Conservation (phyloP, 495 filamentous ascomycete species). For the Penicillium canariense region DNA sequence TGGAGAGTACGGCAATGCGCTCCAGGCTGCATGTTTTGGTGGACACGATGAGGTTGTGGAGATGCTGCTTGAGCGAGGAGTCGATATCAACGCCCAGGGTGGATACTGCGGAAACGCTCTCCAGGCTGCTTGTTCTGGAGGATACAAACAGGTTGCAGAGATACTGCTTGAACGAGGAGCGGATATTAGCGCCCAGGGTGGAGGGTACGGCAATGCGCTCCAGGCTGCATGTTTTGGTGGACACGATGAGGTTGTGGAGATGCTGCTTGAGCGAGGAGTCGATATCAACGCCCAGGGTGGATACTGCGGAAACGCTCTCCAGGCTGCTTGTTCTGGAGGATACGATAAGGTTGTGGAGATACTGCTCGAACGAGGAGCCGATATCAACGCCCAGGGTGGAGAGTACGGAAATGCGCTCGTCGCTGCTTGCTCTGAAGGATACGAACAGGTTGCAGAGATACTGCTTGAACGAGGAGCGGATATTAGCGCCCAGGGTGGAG, state of each 20-base stretch:
- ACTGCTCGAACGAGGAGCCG: not conserved
- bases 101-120: not conserved
- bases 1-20: constrained; percentile 16
- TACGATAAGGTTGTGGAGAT: not conserved
- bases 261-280: not conserved
- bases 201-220: not conserved
- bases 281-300: not conserved
- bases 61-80: not conserved
- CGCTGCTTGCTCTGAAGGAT: not conserved
- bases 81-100: not conserved
- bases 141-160: not conserved
- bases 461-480: not conserved
- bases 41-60: constrained; percentile 4
- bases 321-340: not conserved
- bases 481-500: not conserved
- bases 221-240: not conserved
- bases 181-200: not conserved
- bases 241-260: not conserved
- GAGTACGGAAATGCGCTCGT: not conserved
- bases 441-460: not conserved
- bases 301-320: not conserved
- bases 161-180: not conserved
- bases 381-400: not conserved
- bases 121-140: not conserved
- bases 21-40: constrained; percentile 8